Evolutionary conservation across 768 basidiomycete genomes (phyloP).

Genomic region (Leccinum aurantiacum): DNA sequence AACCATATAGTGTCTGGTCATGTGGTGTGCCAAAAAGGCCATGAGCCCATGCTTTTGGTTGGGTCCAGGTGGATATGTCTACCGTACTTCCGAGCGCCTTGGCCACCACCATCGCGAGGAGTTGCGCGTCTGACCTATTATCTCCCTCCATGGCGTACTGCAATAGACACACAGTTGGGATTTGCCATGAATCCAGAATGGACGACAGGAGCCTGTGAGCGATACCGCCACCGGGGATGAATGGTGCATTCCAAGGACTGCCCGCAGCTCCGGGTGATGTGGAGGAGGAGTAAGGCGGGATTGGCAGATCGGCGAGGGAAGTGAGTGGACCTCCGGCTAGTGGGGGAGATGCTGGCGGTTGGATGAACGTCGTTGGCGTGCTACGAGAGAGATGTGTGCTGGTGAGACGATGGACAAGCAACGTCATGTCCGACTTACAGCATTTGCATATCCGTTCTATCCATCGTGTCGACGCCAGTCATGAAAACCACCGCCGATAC

Average conservation of each 20-base stretch:
- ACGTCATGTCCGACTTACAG: slow-evolving; percentile 44
- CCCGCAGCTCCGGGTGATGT: slow-evolving; percentile 39
- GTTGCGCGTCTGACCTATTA: slow-evolving; percentile 68
- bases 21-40: slow-evolving; percentile 70
- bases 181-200: slow-evolving; percentile 47
- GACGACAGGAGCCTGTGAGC: slow-evolving; percentile 64
- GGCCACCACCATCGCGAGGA: slow-evolving; percentile 55
- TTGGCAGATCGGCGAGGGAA: slow-evolving; percentile 46
- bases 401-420: slow-evolving; percentile 5
- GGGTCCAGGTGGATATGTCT: slow-evolving; percentile 44
- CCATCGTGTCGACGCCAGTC: slow-evolving; percentile 72
- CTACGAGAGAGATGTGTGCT: slow-evolving; percentile 33
- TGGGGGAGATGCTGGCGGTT: slow-evolving; percentile 42
- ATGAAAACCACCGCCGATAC: slow-evolving; percentile 60
- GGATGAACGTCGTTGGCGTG: slow-evolving; percentile 63
- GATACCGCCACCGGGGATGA: slow-evolving; percentile 79
- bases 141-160: slow-evolving; percentile 85
- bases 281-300: slow-evolving; percentile 54
- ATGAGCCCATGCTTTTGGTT: slow-evolving; percentile 62
- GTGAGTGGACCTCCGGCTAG: slow-evolving; percentile 46
- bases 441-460: slow-evolving; percentile 78
- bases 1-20: slow-evolving; percentile 73
- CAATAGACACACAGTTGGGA: slow-evolving; percentile 58
- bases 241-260: slow-evolving; percentile 47
- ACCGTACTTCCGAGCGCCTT: slow-evolving; percentile 46